Conservation (phyloP, 176 grass and related monocot genomes). For the Carex parvula region DNA sequence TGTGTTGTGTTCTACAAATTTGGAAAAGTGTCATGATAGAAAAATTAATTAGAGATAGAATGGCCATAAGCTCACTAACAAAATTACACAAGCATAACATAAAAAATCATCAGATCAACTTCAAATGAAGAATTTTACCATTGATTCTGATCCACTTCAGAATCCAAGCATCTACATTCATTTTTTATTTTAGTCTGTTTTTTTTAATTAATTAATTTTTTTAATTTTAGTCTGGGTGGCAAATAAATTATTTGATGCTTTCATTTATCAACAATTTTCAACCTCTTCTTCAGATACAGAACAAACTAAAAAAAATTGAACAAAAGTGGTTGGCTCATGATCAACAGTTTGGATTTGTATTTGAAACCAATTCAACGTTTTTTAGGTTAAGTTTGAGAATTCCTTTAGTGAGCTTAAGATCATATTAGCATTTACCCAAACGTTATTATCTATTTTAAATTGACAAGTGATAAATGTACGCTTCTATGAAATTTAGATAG, state of each 20-base stretch:
- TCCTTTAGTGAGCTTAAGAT: neutral
- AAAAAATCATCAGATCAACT: neutral
- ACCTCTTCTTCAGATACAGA: neutral
- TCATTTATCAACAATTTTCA: conserved; percentile 17
- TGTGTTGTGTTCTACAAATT: neutral
- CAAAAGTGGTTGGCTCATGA: neutral
- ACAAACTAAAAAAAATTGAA: neutral
- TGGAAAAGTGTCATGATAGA: neutral
- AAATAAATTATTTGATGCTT: neutral
- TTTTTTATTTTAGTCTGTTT: neutral
- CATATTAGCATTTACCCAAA: neutral
- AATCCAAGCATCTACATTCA: neutral
- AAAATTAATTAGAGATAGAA: neutral
- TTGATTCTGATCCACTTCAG: neutral
- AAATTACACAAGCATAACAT: neutral
- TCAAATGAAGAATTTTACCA: neutral
- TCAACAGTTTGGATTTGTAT: neutral
- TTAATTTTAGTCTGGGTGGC: neutral
- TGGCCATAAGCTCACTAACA: neutral
- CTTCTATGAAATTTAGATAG: neutral
- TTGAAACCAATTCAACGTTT: neutral
- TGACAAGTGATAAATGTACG: neutral
- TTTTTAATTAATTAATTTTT: neutral
- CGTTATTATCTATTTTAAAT: neutral
- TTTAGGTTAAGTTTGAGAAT: neutral